Base-by-base conservation (phyloP, 2,329 filamentous ascomycete genomes). In the Sclerotiophoma versabilis region DNA sequence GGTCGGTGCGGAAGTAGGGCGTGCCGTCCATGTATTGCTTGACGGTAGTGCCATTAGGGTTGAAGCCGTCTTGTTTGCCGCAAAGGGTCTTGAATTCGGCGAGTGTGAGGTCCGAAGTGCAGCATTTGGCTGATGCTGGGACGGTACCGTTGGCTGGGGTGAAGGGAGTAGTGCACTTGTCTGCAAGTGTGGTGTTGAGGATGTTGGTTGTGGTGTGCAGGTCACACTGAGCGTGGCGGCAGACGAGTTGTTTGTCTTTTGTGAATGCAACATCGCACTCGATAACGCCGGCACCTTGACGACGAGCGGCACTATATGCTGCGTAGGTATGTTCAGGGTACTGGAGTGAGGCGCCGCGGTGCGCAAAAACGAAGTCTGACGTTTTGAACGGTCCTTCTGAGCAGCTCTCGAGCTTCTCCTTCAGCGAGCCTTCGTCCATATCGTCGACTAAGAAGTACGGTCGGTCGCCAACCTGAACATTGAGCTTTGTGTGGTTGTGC, bases 81-180 rank as follows among this genome's bases (percentile, higher is more conserved):
- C 88, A 91, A 5, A 91, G 82, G 5, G 81, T 78, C 73, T 85
- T 84, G 79, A 85, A 90, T 74, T 91, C 88, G 38, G 79, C 79
- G 29, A 88, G 76, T 0, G 87, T 90, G 66, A 91, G 84, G 68
- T 91, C 88, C 63, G 82, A 86, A 2, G 88, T 90, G 79, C 88
- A 91, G 79, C 88, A 91, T 60, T 83, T 84, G 11, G 87, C 87
- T 14, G 76, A 79, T 1, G 88, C 88, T 1, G 77, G 66, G 5
- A 73, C 65, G 6, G 68, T 69, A 34, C 71, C 59, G n/a, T 58
- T 58, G 6, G 70, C 64, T 2, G 73, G 67, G 20, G 60, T 69
- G 55, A 76, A 76, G 0, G 71, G 71, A n/a, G 56, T 70, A 2
- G 68, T 73, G 60, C 73, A 76, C 42, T 75, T 76, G 15, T 57